A percentile compares a stretch with the other conserved stretches of the same genome.
Evolutionary conservation across 2,329 filamentous ascomycete genomes (phyloP).

Genomic region (Aspergillus bombycis): DNA sequence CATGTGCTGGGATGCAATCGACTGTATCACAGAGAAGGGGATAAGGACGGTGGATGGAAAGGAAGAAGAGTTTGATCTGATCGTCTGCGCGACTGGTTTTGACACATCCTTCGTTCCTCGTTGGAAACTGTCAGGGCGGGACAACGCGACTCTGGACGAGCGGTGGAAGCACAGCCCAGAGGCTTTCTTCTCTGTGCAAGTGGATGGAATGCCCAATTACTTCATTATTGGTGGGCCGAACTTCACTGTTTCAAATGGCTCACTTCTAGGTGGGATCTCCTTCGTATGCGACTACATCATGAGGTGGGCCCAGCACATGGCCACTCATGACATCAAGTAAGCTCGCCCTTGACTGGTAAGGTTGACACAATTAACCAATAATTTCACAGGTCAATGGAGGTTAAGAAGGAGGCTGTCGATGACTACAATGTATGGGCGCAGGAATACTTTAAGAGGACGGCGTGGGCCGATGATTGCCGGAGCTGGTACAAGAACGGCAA

Average conservation of each 20-base stretch:
- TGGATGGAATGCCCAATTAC: slow-evolving; percentile 34
- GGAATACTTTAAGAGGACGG: slow-evolving; percentile 36
- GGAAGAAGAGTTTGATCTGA: slow-evolving; percentile 28
- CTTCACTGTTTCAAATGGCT: slow-evolving; percentile 31
- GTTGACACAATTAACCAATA: background rate
- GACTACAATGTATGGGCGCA: slow-evolving; percentile 39
- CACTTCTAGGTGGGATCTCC: slow-evolving; percentile 21
- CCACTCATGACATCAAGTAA: slow-evolving; percentile 36
- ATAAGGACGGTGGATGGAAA: slow-evolving; percentile 22
- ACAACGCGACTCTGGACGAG: slow-evolving; percentile 29
- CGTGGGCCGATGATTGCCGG: slow-evolving; percentile 25
- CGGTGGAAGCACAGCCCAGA: slow-evolving; percentile 29
- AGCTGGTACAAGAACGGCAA: slow-evolving; percentile 12
- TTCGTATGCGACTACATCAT: slow-evolving; percentile 34
- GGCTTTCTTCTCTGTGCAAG: slow-evolving; percentile 28
- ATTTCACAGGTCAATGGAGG: slow-evolving; percentile 26
- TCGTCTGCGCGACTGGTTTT: slow-evolving; percentile 25
- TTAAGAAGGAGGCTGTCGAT: slow-evolving; percentile 31
- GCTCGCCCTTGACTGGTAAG: slow-evolving; percentile 3
- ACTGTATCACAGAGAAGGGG: slow-evolving; percentile 33
- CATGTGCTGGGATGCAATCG: slow-evolving; percentile 35
- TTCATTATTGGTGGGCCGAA: slow-evolving; percentile 36
- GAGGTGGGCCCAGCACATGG: slow-evolving; percentile 35
- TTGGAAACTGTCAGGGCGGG: slow-evolving; percentile 27
- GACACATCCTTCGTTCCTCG: slow-evolving; percentile 30